Base-by-base conservation (phyloP, 176 grass and related monocot genomes). In the Themeda triandra region DNA sequence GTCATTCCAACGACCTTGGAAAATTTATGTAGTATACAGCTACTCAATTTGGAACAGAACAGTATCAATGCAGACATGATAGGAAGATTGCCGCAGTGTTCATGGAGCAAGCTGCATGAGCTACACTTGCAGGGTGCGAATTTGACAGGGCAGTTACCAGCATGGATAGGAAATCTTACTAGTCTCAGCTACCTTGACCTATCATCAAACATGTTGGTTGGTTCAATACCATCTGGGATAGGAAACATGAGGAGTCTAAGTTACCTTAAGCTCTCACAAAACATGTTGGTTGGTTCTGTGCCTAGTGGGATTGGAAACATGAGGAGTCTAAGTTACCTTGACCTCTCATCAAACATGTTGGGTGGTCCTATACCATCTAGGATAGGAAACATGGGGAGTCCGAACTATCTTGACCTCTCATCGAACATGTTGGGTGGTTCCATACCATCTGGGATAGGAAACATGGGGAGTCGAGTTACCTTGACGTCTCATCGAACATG, bases 401-500 rank as follows among this genome's bases (percentile, higher is more conserved):
- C 80, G 8, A 51, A 5, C 49, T 6, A 25, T 17, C 62, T 84
- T 64, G 74, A 42, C 25, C 17, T 80, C 75, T 23, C 63, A 13
- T 3, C 17, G 2, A 89, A 89, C 45, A 66, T 15, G 27, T 5
- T 89, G 18, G 7, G 6, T 51, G 87, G 87, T 23, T 28, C 39
- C 36, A 4, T 83, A 25, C 88, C 88, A n/a, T 44, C 3, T 13
- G 81, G 82, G 11, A 79, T 89, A 19, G 78, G 72, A 68, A 77
- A 82, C n/a, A 19, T 89, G 21, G 30, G 14, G 11, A 19, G 13
- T 53, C 60, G 4, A 10, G 24, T 40, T 2, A 19, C 23, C 62
- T 49, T 49, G 46, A 49, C 46, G 14, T 49, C 46, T 49, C 46
- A 1, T 6, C 3, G 0, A 49, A 49, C 46, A 49, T 49, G 46